A percentile compares a stretch with the other conserved stretches of the same genome.
Evolutionary conservation across 768 basidiomycete species (phyloP).

Genomic region (Mycena vitilis): DNA sequence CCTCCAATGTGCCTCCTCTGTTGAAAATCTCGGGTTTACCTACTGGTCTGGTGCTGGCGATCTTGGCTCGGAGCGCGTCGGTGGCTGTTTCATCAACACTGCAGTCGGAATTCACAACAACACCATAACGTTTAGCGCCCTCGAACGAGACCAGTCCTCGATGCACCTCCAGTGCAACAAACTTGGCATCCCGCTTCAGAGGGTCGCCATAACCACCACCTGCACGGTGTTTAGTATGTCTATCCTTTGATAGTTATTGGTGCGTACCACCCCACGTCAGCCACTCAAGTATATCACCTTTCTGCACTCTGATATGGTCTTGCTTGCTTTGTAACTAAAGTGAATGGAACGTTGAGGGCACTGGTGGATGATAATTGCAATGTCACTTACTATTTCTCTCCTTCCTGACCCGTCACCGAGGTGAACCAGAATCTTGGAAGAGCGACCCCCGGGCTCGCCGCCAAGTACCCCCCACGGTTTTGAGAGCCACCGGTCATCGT

Average conservation of each 20-base stretch:
- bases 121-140: slow-evolving; percentile 33
- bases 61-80: slow-evolving; percentile 19
- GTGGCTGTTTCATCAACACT: slow-evolving; percentile 27
- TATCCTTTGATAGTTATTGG: background rate
- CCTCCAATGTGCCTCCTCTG: slow-evolving; percentile 30
- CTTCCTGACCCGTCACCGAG: slow-evolving; percentile 20
- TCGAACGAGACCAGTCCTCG: slow-evolving; percentile 27
- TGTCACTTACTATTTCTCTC: slow-evolving; percentile 26
- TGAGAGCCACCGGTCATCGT: slow-evolving; percentile 38
- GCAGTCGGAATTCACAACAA: slow-evolving; percentile 26
- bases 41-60: slow-evolving; percentile 5
- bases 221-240: background rate
- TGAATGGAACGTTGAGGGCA: background rate
- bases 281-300: slow-evolving; percentile 34
- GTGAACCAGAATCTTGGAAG: slow-evolving; percentile 31
- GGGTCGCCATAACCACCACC: slow-evolving; percentile 36
- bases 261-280: slow-evolving; percentile 36
- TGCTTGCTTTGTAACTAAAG: slow-evolving; percentile 27
- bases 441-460: slow-evolving; percentile 33
- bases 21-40: slow-evolving; percentile 32
- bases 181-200: slow-evolving; percentile 31
- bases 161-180: slow-evolving; percentile 33
- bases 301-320: slow-evolving; percentile 34
- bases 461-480: slow-evolving; percentile 39
- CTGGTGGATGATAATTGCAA: background rate